A percentile compares a stretch with the other conserved stretches of the same genome.
Evolutionary conservation across 2,329 filamentous ascomycete species (phyloP).

Genomic region (Aspergillus sp.): DNA sequence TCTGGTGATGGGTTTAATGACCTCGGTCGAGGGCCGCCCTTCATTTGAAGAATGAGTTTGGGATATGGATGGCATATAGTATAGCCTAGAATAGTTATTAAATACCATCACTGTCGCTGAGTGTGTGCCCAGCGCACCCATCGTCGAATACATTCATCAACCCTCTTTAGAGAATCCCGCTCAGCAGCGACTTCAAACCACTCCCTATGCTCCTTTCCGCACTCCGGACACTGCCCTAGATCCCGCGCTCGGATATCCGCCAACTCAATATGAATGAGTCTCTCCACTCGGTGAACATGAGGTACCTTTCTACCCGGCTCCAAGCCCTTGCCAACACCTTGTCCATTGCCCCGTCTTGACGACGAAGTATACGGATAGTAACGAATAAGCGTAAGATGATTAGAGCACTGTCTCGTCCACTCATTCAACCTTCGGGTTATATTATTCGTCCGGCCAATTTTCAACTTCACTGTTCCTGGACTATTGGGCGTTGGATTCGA

Average conservation of each 20-base stretch:
- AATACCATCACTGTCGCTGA: slow-evolving; percentile 6
- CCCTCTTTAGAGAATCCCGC: slow-evolving; percentile 64
- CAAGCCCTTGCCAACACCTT: slow-evolving; percentile 10
- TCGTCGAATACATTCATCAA: slow-evolving; percentile 73
- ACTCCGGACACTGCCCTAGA: slow-evolving; percentile 67
- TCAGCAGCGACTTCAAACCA: slow-evolving; percentile 90
- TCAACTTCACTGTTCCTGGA: slow-evolving; percentile 64
- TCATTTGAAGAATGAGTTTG: background rate
- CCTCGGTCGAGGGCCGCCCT: no score
- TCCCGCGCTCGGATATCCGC: slow-evolving; percentile 56
- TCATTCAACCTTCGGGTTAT: slow-evolving; percentile 89
- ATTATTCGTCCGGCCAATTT: slow-evolving; percentile 71
- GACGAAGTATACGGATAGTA: slow-evolving; percentile 75
- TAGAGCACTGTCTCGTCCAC: slow-evolving; percentile 90
- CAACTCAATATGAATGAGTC: slow-evolving; percentile 89
- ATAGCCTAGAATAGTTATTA: background rate
- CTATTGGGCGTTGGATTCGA: slow-evolving; percentile 29
- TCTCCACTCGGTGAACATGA: slow-evolving; percentile 83
- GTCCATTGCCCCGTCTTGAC: slow-evolving; percentile 12
- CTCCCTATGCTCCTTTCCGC: slow-evolving; percentile 83
- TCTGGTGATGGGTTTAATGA: no score
- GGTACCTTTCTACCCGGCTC: slow-evolving; percentile 66
- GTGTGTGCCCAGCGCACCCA: slow-evolving; percentile 84
- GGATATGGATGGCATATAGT: background rate
- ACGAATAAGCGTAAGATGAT: slow-evolving; percentile 80